Percentiles rank a stretch among this genome's conserved stretches.
Conservation (phyloP, 2,329 filamentous ascomycete genomes). For the Venturia pyrina region DNA sequence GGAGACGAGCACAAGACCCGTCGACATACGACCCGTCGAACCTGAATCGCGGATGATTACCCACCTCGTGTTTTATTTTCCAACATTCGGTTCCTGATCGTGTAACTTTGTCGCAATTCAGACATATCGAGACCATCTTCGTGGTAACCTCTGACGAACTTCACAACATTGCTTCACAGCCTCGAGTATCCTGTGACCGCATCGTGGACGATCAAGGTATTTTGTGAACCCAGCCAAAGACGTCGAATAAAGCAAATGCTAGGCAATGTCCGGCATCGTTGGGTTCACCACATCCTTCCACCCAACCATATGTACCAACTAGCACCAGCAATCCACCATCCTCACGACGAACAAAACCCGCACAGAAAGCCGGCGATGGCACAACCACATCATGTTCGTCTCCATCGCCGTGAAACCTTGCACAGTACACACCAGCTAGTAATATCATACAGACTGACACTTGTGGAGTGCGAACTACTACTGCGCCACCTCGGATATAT, state of each 20-base stretch:
- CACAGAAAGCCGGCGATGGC: background rate
- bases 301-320: background rate
- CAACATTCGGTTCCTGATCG: background rate
- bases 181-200: background rate
- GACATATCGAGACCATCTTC: too few species aligned
- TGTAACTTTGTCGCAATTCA: background rate
- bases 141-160: background rate
- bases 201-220: background rate
- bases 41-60: background rate
- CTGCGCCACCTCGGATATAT: too few species aligned
- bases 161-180: background rate
- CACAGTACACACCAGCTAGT: too few species aligned
- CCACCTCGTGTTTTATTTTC: background rate
- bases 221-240: too few species aligned
- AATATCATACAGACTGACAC: too few species aligned
- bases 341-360: background rate
- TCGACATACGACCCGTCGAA: background rate
- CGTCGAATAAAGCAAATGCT: too few species aligned
- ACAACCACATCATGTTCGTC: background rate
- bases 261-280: too few species aligned
- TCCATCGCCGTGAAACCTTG: background rate
- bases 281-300: background rate
- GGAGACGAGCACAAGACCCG: background rate
- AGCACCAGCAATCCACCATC: background rate
- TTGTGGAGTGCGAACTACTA: too few species aligned